A percentile compares a stretch with the other conserved stretches of the same genome.
Evolutionary conservation across 2,329 filamentous ascomycete genomes (phyloP).

Genomic region (Monilinia laxa): DNA sequence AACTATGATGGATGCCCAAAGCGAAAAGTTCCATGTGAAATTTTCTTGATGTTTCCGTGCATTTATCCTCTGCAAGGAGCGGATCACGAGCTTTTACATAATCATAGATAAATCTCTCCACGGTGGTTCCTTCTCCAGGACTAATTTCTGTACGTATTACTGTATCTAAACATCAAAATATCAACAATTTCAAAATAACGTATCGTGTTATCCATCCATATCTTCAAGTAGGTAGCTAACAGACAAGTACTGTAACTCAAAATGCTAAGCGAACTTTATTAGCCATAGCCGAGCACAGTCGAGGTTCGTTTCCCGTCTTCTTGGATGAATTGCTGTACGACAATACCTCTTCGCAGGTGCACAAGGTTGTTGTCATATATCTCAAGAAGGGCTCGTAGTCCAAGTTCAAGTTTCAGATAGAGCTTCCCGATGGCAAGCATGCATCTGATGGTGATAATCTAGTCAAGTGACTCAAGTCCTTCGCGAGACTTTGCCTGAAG

Average conservation of each 20-base stretch:
- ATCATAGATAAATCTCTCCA: no score
- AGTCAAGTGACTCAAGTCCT: not conserved
- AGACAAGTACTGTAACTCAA: not conserved
- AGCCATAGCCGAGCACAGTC: not conserved
- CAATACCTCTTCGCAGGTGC: not conserved
- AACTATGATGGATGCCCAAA: no score
- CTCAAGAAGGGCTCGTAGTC: not conserved
- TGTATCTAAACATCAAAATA: no score
- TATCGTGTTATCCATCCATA: not conserved
- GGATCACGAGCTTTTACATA: no score
- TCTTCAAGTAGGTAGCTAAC: not conserved
- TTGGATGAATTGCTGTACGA: not conserved
- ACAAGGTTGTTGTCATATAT: not conserved
- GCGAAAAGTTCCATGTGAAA: no score
- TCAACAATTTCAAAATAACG: no score
- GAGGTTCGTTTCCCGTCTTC: not conserved
- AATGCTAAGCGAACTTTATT: not conserved
- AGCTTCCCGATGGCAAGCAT: no score
- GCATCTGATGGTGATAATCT: not conserved
- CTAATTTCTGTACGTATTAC: no score
- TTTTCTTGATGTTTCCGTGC: no score
- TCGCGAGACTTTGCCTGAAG: not conserved
- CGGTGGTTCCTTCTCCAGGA: no score
- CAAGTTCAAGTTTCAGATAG: not conserved
- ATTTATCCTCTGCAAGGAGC: no score